Base-by-base conservation (phyloP, 441 rosid genomes). In the Hura crepitans region DNA sequence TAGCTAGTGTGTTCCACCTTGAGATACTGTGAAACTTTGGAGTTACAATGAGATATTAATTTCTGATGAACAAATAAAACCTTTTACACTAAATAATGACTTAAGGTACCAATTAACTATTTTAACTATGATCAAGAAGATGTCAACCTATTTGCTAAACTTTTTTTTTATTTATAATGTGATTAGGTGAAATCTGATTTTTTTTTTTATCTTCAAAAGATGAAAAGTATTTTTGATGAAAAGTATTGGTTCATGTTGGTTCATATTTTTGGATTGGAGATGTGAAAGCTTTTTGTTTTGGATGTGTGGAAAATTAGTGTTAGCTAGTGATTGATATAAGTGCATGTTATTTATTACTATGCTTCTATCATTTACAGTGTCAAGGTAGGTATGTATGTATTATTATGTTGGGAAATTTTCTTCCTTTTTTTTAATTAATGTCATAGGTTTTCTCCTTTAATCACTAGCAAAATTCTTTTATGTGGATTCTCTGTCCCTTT, bases 381-480 rank as follows among this genome's bases (percentile, higher is more conserved):
- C 67, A 25, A 68, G 77, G 11, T 60, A 30, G 60, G 51, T 69
- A 6, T 39, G 7, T 25, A 53, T 60, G 35, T 50, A 33, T 56
- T 72, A 31, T 54, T 33, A 42, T 45, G 49, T 60, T 43, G 59
- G 62, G 64, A 27, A 69, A 59, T 39, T 50, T 66, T 59, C 59
- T 43, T 35, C 27, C 42, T 5, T 37, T 6, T 56, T 62, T 74
- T 37, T 58, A 30, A n/a, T 57, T 39, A n/a, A 35, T 43, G 22
- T 72, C 65, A 68, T 81, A 72, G 72, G 69, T 67, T 76, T 79
- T 68, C 70, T 75, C 65, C 53, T 49, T 68, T 78, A 83, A 85
- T 85, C 78, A 85, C 81, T 78, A 69, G 80, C 69, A 63, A 77
- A 71, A 71, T 65, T 66, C 64, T 72, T 68, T 57, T 33, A 81